phyloP scores from a whole-genome alignment of 331 rosid species.

The Malus hybrid region DNA sequence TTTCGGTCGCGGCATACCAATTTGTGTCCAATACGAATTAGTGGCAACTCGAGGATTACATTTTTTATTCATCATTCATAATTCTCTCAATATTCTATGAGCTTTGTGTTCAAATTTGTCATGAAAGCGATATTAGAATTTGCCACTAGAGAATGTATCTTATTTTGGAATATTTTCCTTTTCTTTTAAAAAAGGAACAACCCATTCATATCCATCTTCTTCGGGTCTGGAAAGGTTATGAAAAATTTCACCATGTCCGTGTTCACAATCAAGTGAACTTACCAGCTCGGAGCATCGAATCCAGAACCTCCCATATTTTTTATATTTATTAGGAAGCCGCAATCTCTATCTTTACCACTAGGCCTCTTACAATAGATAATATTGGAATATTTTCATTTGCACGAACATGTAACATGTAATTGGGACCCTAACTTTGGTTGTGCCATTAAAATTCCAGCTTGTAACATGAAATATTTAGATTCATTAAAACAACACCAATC shows the following conservation, averaged over 20 bases:
- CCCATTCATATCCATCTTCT: rapidly evolving
- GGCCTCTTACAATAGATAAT: no score
- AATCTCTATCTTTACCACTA: no score
- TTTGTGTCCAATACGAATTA: neutral
- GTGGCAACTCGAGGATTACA: neutral
- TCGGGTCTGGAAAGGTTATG: no score
- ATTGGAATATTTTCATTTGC: no score
- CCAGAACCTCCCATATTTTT: no score
- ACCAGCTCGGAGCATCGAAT: no score
- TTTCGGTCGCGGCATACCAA: neutral
- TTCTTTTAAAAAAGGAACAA: no score
- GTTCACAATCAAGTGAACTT: no score
- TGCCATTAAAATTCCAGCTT: constrained; percentile 4
- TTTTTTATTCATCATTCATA: neutral
- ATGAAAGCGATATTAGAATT: neutral
- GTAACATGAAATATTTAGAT: no score
- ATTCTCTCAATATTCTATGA: neutral
- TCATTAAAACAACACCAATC: neutral
- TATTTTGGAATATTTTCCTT: neutral
- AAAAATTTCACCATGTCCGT: rapidly evolving
- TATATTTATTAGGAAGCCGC: no score
- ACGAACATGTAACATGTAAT: neutral
- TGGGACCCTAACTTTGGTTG: neutral
- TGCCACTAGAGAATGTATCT: neutral
- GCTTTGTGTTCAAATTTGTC: neutral